Percentiles rank a stretch among this genome's conserved stretches.
These are phyloP conservation scores for Ophiostoma pallidulum DNA, from an alignment of 2,329 filamentous ascomycete genomes.

Conservation along the genomic window DNA sequence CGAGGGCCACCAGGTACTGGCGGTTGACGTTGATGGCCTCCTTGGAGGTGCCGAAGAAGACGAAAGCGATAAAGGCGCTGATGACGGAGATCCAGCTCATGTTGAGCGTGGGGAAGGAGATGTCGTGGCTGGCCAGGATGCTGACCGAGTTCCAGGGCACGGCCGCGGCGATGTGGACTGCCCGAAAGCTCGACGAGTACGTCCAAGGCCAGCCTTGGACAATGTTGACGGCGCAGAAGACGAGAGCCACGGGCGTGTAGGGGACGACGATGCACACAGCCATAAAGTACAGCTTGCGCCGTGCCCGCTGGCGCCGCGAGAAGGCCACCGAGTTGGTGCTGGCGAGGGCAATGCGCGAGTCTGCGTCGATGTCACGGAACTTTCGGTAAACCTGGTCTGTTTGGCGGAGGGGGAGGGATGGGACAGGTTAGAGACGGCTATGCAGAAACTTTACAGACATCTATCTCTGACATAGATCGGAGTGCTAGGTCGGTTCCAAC, in stretches of 20 bases:
- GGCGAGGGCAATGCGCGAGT: constrained; percentile 30
- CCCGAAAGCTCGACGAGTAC: constrained; percentile 31
- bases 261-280: constrained; percentile 41
- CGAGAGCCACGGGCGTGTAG: constrained; percentile 39
- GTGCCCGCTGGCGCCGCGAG: constrained; percentile 37
- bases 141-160: constrained; percentile 39
- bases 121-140: constrained; percentile 32
- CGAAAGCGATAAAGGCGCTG: constrained; percentile 37
- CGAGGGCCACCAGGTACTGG: constrained; percentile 27
- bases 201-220: constrained; percentile 21
- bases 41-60: constrained; percentile 47
- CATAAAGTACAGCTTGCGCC: constrained; percentile 47
- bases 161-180: constrained; percentile 30
- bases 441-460: too few relatives aligned
- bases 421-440: too few relatives aligned
- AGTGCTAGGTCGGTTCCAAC: too few relatives aligned
- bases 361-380: constrained; percentile 36
- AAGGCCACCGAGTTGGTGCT: constrained; percentile 29
- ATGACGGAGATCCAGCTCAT: constrained; percentile 40
- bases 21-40: constrained; percentile 45
- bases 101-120: constrained; percentile 34
- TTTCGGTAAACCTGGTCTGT: constrained; percentile 38
- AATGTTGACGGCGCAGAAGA: constrained; percentile 34
- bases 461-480: too few relatives aligned
- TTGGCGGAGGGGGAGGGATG: too few relatives aligned